Evolutionary conservation across 2,329 filamentous ascomycete species (phyloP), one percentile per base, ranked within the genome.

Genomic region (Colletotrichum liaoningense): DNA sequence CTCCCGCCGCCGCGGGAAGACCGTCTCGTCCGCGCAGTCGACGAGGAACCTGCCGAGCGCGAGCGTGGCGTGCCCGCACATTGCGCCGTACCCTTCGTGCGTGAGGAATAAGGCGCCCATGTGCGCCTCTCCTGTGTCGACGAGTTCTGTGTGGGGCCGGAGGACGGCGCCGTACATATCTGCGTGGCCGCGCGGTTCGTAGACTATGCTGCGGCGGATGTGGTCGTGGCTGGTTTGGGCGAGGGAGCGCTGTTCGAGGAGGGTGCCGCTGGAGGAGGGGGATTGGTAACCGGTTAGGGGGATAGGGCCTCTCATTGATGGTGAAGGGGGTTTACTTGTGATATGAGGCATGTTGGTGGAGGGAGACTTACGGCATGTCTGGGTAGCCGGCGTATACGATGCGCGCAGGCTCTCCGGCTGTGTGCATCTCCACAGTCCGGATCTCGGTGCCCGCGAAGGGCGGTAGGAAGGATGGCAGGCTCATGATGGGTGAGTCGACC

Each of bases 391-490:
- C 71, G 63, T 82, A 81, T 14, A 88, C 75, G 65, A 88, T 88
- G 26, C 86, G 81, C 8, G 86, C 86, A 26, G 86, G 85, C 72
- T 88, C 86, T 19, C 86, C 86, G 22, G 84, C 83, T 3, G 86
- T 87, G 78, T 88, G 86, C 84, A 86, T 84, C 58, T 84, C 83
- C 22, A 85, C 59, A 16, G 68, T 67, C 26, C 63, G 52, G 55
- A 74, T 72, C 33, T 62, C 60, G 5, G 55, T 52, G 2, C 30
- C 62, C 54, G 49, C 46, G 4, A 65, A 28, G 6, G 70, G 19
- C 14, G 49, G 67, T 8, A 70, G 57, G 60, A 73, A 73, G 2
- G 67, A 65, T 2, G 70, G 67, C 1, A 66, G 26, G 14, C 60
- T 70, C 70, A 70, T 24, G 12, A 38, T 38, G 35, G 35, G 16